Evolutionary conservation across 2,329 filamentous ascomycete species (phyloP).

Genomic region (Botrytis cinerea): DNA sequence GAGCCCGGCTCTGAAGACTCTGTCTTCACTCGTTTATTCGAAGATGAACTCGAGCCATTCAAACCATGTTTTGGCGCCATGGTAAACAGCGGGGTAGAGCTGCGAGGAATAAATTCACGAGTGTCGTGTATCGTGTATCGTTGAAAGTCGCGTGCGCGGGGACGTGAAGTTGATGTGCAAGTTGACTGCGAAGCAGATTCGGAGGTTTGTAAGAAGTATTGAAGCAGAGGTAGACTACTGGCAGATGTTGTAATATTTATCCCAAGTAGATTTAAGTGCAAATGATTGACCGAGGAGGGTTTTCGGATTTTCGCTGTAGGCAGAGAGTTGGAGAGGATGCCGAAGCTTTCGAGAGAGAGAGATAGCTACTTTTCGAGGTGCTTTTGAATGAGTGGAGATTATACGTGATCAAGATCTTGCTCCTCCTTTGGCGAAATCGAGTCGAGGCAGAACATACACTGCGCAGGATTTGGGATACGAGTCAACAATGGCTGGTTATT

Average conservation of each 20-base stretch:
- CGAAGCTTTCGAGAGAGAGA: background rate
- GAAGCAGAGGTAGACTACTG: background rate
- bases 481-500: background rate
- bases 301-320: background rate
- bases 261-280: background rate
- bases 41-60: conserved; percentile 19
- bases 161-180: background rate
- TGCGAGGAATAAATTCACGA: background rate
- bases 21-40: conserved; percentile 35
- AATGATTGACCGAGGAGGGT: background rate
- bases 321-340: background rate
- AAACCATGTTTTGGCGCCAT: conserved; percentile 39
- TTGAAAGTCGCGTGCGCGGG: background rate
- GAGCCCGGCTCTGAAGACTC: conserved; percentile 28
- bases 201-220: background rate
- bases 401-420: background rate
- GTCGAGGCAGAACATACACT: background rate
- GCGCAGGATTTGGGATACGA: background rate
- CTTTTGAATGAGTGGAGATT: background rate
- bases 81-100: conserved; percentile 4
- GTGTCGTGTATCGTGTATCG: conserved; percentile 2
- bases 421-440: background rate
- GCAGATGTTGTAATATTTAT: background rate
- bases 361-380: background rate
- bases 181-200: background rate